Evolutionary conservation across 2,329 filamentous ascomycete species (phyloP).

Genomic region (Hypoxylon sp.): DNA sequence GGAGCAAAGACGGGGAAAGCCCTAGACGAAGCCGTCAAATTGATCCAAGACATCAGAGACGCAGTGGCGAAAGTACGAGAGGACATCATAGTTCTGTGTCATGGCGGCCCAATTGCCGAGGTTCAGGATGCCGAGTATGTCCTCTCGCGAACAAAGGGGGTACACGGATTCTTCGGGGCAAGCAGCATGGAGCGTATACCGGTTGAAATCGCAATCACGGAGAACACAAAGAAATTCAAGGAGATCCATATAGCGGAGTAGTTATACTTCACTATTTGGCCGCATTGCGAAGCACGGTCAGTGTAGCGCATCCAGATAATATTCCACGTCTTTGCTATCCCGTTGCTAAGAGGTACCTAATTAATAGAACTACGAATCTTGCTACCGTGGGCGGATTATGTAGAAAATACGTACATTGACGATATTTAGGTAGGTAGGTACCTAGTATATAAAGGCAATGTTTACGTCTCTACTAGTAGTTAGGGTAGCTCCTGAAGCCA

Average conservation of each 20-base stretch:
- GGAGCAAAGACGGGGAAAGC: constrained; percentile 73
- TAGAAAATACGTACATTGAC: background rate
- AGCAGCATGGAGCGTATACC: constrained; percentile 79
- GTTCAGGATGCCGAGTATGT: constrained; percentile 76
- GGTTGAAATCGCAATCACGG: constrained; percentile 75
- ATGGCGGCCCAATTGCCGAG: constrained; percentile 77
- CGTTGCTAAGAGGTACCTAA: background rate
- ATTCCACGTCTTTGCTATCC: background rate
- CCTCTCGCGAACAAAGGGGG: constrained; percentile 70
- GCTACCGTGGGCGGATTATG: background rate
- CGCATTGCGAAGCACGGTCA: background rate
- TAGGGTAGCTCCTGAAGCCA: background rate
- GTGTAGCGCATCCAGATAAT: background rate
- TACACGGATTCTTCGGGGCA: constrained; percentile 81
- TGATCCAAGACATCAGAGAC: constrained; percentile 76
- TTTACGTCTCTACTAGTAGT: background rate
- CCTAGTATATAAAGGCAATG: no score
- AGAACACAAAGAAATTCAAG: constrained; percentile 58
- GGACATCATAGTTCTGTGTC: constrained; percentile 77
- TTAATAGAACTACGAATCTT: background rate
- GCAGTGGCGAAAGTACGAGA: constrained; percentile 68
- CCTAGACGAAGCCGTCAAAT: constrained; percentile 74
- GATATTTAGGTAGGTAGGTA: no score
- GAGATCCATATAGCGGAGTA: constrained; percentile 43
- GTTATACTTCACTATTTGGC: background rate